Base-by-base conservation (phyloP, 1,284 basidiomycete genomes). In the Ustanciosporium gigantosporum region DNA sequence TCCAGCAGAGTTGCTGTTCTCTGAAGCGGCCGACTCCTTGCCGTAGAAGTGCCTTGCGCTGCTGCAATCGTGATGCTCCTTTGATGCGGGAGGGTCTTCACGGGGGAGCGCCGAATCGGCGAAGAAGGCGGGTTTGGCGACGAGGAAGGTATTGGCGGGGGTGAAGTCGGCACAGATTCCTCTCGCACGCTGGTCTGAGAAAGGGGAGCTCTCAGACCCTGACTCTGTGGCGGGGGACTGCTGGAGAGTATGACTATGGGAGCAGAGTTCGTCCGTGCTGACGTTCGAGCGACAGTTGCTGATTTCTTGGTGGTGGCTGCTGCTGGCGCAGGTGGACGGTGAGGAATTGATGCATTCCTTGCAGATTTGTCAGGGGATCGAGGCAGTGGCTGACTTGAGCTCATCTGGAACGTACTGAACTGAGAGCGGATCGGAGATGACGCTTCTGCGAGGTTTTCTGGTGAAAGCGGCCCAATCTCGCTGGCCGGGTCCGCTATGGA, bases 191-290 rank as follows among this genome's bases (percentile, higher is more conserved):
- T n/a, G n/a, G n/a, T n/a, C n/a, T n/a, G n/a, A n/a, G n/a, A n/a
- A n/a, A n/a, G n/a, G n/a, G n/a, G n/a, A n/a, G n/a, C n/a, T n/a
- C n/a, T n/a, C n/a, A n/a, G n/a, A n/a, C n/a, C n/a, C n/a, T n/a
- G n/a, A n/a, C n/a, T n/a, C n/a, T 34, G 32, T 7, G 32, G 20
- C 19, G 59, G 52, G 8, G 58, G 58, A 21, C 59, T 62, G 46
- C 59, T 62, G 0, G 59, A 62, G 8, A 62, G 44, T 21, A 62
- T 56, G 17, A 62, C 41, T 8, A 62, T 56, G 2, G 59, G 59
- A 4, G 45, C 48, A 15, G 59, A 62, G 21, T 13, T 21, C 19
- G 36, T 9, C 32, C 27, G 9, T 29, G 27, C 17, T 13, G 25
- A 3, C 17, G 19, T n/a, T 22, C 19, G n/a, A n/a, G n/a, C n/a